Base-by-base conservation (phyloP, 352 stramenopile genomes). In the Phytopythium helicoides region DNA sequence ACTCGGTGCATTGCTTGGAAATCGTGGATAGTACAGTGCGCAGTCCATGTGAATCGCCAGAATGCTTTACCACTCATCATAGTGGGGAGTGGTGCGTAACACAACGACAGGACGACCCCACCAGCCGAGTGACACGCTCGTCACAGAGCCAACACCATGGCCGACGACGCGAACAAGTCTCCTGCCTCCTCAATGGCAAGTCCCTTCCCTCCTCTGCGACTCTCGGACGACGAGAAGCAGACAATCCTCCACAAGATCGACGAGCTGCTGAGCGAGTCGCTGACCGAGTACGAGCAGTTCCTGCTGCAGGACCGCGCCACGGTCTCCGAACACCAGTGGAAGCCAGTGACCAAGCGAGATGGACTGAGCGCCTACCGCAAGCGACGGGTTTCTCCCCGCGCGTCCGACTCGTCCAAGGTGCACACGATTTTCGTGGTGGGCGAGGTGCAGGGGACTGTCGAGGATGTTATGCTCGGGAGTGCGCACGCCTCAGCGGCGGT, bases 281-380 rank as follows among this genome's bases (percentile, higher is more conserved):
- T 63, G 4, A 25, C 42, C 5, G 49, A 75, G 31, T 75, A 66
- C 39, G 70, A 76, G 22, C 15, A 15, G 3, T 52, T 72, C n/a
- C 18, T 63, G 16, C 15, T 44, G 26, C 22, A 44, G 15, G n/a
- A 60, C 34, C 39, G 53, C 19, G 54, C 56, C 18, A 34, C 54
- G 8, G 58, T 81, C 10, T 37, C 44, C 6, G 26, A 50, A 1
- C 2, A 5, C 18, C 44, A 39, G 26, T 50, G 44, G 44, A 50
- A 50, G 44, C 15, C n/a, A 5, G 16, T 50, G 15, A 18, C 36
- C 6, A 50, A 10, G 9, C 44, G 28, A 7, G 44, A 39, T 18
- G 28, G 26, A 2, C 7, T 50, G 6, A n/a, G 16, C 15, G 25
- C n/a, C 15, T 50, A 50, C 16, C 28, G 16, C 23, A 50, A 50